Conservation (phyloP, 176 grass and related monocot genomes). For the Hyparrhenia diplandra region DNA sequence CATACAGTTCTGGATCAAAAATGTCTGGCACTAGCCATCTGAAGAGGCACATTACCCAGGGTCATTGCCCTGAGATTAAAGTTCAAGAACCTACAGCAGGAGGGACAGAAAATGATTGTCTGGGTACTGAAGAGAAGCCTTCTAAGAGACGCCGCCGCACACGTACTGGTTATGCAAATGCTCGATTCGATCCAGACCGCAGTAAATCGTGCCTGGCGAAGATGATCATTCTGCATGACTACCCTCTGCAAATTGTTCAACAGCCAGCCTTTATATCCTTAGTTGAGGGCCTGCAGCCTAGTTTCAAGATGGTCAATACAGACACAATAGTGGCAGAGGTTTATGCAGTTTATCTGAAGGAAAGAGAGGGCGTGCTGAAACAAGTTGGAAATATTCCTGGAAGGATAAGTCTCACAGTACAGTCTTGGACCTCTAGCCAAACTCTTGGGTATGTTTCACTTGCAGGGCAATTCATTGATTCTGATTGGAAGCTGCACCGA, state of each 20-base stretch:
- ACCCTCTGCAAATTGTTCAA: constrained; percentile 44
- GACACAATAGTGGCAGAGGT: constrained; percentile 30
- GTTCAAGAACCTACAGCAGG: constrained; percentile 5
- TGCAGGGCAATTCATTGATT: constrained; percentile 52
- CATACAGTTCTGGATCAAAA: not conserved
- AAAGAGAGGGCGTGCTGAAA: constrained; percentile 34
- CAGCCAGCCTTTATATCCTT: constrained; percentile 43
- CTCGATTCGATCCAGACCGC: constrained; percentile 37
- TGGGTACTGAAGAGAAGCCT: not conserved
- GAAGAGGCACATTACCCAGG: not conserved
- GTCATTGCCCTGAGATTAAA: constrained; percentile 47
- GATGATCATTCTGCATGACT: constrained; percentile 63
- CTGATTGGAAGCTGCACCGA: constrained; percentile 46
- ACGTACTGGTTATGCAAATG: constrained; percentile 23
- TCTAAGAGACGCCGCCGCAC: constrained; percentile 30
- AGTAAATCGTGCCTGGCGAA: constrained; percentile 44
- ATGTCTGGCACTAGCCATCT: not conserved
- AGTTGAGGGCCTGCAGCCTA: constrained; percentile 44
- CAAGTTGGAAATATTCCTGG: constrained; percentile 33
- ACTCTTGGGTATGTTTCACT: constrained; percentile 50
- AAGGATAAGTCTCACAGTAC: constrained; percentile 40
- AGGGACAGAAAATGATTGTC: constrained; percentile 6
- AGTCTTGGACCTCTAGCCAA: constrained; percentile 44
- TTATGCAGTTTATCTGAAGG: constrained; percentile 32
- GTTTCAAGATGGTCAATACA: constrained; percentile 32